Base-by-base conservation (phyloP, 2,329 filamentous ascomycete genomes). In the Paracoccidioides brasiliensis region DNA sequence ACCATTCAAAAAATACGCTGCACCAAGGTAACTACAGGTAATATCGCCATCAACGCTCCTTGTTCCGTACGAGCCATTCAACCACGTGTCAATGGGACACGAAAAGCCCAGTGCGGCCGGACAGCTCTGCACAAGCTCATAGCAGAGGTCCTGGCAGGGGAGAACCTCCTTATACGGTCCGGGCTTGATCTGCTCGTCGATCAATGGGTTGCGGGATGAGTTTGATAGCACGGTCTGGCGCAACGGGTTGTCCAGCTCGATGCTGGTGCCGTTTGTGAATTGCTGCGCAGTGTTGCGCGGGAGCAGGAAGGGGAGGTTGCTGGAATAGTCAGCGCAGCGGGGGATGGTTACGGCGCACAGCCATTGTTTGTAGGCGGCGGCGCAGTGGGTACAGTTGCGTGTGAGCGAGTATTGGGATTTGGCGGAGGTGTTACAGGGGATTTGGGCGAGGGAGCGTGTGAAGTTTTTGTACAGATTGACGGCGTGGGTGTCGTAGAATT, bases 161-260 rank as follows among this genome's bases (percentile, higher is more conserved):
- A 95, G 74, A 22, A 97, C 76, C 73, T 98, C 93, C 67, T 90
- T 94, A 72, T 98, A 97, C 0, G 93, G 93, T 0, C 93, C 93
- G 0, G 93, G 90, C 59, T 78, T 71, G 57, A 97, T 82, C 0
- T 73, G 61, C 2, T 74, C 63, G 64, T 96, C 90, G 62, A 97
- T 93, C 50, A 80, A 72, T 0, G 77, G 66, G 64, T 89, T 91
- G 15, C 90, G 80, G 10, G 85, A 88, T 7, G 73, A 69, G 56
- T 78, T 83, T 54, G 68, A 73, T 3, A 72, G 74, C 3, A 77
- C 73, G 22, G 58, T 62, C 5, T 62, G 67, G 9, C 69, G 60
- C 8, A 66, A 54, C 0, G 62, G 62, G 7, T 69, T 62, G 43
- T 73, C 63, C 8, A 71, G 65, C 0, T 40, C 12, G 76, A 71